Evolutionary conservation across 768 basidiomycete species (phyloP).

Genomic region (Tricholoma hemisulphureum): DNA sequence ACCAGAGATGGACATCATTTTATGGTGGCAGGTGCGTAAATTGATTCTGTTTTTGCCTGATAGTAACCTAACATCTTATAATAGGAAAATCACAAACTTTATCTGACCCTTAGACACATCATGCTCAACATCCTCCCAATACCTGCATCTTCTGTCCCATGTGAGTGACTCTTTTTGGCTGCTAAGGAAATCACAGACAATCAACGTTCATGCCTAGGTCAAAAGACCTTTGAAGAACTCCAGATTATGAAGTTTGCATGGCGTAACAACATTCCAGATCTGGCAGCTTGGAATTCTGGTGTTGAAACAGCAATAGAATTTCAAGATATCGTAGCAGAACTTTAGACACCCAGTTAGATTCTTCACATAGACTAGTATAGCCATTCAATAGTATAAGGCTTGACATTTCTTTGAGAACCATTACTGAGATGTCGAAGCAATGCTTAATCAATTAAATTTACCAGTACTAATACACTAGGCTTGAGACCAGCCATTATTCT

Average conservation of each 20-base stretch:
- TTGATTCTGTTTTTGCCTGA: slow-evolving; percentile 1
- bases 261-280: slow-evolving; percentile 1
- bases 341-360: background rate
- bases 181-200: slow-evolving; percentile 4
- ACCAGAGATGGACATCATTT: slow-evolving; percentile 13
- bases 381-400: background rate
- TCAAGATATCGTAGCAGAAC: background rate
- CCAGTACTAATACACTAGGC: background rate
- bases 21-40: slow-evolving; percentile 18
- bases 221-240: slow-evolving; percentile 8
- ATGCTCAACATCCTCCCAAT: slow-evolving; percentile 17
- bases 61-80: background rate
- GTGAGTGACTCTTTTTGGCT: slow-evolving; percentile 17
- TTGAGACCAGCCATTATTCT: background rate
- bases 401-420: background rate
- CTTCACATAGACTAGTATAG: background rate
- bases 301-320: slow-evolving; percentile 4
- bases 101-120: slow-evolving; percentile 16
- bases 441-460: background rate
- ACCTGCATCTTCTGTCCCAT: slow-evolving; percentile 21
- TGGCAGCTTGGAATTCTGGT: slow-evolving; percentile 49
- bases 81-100: slow-evolving; percentile 4
- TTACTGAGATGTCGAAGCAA: background rate
- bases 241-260: slow-evolving; percentile 12
- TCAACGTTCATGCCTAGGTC: slow-evolving; percentile 2